Conservation (phyloP, 179 eudicot species). For the Corrigiola litoralis region DNA sequence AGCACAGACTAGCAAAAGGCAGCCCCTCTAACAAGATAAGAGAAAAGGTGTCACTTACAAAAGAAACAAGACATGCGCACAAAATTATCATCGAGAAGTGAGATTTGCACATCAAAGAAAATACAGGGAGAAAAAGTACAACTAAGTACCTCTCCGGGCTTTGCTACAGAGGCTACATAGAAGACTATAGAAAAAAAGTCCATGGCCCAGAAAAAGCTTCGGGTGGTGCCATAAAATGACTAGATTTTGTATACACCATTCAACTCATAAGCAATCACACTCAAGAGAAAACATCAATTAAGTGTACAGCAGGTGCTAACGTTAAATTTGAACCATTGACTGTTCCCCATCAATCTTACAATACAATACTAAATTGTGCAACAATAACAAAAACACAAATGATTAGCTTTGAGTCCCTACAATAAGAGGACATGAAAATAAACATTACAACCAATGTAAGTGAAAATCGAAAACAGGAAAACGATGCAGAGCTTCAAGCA, state of each 20-base stretch:
- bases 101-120: too few relatives aligned
- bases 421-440: not conserved
- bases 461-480: not conserved
- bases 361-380: not conserved
- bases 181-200: too few relatives aligned
- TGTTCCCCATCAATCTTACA: not conserved
- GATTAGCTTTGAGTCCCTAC: not conserved
- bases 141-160: too few relatives aligned
- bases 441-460: not conserved
- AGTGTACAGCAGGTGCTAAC: not conserved
- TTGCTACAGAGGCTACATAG: too few relatives aligned
- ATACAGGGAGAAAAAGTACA: too few relatives aligned
- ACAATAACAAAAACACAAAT: not conserved
- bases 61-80: too few relatives aligned
- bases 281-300: conserved; percentile 1
- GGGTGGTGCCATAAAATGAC: not conserved
- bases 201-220: too few relatives aligned
- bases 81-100: too few relatives aligned
- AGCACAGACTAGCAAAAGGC: too few relatives aligned
- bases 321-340: not conserved
- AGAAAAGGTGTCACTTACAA: too few relatives aligned
- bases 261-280: not conserved
- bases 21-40: too few relatives aligned
- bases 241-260: not conserved
- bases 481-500: not conserved